Conservation (phyloP, 1,284 basidiomycete species). For the Waitea zeae region DNA sequence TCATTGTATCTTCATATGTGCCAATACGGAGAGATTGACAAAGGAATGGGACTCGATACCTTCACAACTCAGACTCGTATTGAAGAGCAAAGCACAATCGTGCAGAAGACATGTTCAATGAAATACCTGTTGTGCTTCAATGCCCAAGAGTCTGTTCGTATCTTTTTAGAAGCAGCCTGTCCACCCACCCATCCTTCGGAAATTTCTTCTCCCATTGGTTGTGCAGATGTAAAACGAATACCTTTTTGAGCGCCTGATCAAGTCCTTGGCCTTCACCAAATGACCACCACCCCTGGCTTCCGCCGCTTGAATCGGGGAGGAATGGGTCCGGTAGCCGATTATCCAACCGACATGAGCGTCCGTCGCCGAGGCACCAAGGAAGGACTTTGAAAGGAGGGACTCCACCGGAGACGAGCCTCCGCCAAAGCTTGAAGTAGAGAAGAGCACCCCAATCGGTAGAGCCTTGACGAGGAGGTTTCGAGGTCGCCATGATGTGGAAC, state of each 20-base stretch:
- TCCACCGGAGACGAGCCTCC: conserved; percentile 53
- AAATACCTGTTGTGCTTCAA: neutral
- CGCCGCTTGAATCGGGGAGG: conserved; percentile 25
- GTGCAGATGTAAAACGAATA: conserved; percentile 82
- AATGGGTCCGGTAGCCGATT: conserved; percentile 88
- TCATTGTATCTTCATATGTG: too few species aligned
- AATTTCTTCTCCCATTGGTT: conserved; percentile 85
- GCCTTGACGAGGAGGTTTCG: conserved; percentile 52
- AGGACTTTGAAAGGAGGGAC: conserved; percentile 79
- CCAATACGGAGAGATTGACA: too few species aligned
- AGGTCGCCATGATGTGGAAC: conserved; percentile 74
- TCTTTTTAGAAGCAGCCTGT: conserved; percentile 46
- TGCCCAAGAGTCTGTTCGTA: conserved; percentile 27
- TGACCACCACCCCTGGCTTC: conserved; percentile 27
- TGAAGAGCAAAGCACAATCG: too few species aligned
- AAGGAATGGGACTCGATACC: too few species aligned
- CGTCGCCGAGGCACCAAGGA: conserved; percentile 87
- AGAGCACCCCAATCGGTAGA: conserved; percentile 87
- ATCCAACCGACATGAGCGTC: conserved; percentile 75
- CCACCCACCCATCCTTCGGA: conserved; percentile 66
- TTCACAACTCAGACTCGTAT: too few species aligned
- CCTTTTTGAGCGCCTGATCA: conserved; percentile 43
- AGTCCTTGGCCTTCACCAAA: conserved; percentile 49
- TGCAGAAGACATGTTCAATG: neutral
- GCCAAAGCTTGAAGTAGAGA: conserved; percentile 78